Evolutionary conservation across 805 yeast species (phyloP).

Genomic region (Cyberlindnera mississippiensis): DNA sequence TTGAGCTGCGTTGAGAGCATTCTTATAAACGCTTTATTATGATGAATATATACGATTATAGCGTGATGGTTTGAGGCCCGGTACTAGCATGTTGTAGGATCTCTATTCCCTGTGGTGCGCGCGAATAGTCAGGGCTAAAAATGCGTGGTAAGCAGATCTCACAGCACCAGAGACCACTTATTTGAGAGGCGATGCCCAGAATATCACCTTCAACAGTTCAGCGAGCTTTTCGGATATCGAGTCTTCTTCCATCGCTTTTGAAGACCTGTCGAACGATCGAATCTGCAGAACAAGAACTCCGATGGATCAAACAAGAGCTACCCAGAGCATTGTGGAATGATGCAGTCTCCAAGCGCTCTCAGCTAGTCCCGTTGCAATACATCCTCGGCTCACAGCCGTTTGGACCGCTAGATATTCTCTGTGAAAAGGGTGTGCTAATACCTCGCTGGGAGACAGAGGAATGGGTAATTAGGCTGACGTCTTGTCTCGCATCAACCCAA

Average conservation of each 20-base stretch:
- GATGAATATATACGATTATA: too few relatives aligned
- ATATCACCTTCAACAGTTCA: conserved; percentile 14
- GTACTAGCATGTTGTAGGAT: too few relatives aligned
- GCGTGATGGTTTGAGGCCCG: too few relatives aligned
- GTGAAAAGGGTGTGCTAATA: conserved; percentile 66
- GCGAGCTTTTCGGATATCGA: conserved; percentile 10
- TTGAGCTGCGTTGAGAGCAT: conserved; percentile 15
- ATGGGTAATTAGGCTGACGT: conserved; percentile 55
- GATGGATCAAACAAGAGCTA: conserved; percentile 61
- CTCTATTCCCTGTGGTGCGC: too few relatives aligned
- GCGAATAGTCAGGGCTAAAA: too few relatives aligned
- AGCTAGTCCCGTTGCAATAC: conserved; percentile 74
- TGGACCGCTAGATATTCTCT: conserved; percentile 58
- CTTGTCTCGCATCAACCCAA: conserved; percentile 7
- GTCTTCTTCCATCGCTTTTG: conserved; percentile 16
- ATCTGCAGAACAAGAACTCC: conserved; percentile 50
- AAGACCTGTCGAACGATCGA: conserved; percentile 23
- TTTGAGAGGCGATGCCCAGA: conserved; percentile 16
- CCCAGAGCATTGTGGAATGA: conserved; percentile 40
- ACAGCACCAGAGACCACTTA: not conserved
- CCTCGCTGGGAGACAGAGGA: conserved; percentile 97
- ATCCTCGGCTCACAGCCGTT: conserved; percentile 86
- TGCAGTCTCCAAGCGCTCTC: conserved; percentile 54
- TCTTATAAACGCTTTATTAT: not conserved
- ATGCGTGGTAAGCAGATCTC: too few relatives aligned